A percentile compares a stretch with the other conserved stretches of the same genome.
Evolutionary conservation across 495 filamentous ascomycete genomes (phyloP).

Genomic region (Chaetomium tenue): DNA sequence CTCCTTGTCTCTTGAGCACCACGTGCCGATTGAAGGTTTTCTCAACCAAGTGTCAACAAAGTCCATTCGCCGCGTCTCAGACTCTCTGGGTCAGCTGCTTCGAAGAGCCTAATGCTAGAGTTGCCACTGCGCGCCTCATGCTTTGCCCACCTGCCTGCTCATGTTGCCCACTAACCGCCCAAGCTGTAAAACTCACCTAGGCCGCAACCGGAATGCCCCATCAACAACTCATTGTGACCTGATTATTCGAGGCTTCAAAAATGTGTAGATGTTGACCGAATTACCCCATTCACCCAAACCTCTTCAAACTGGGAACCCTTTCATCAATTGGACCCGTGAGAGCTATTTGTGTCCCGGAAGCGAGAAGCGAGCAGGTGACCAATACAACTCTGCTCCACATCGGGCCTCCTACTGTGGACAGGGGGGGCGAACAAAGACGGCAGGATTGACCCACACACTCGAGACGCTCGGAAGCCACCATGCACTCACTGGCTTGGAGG

Average conservation of each 20-base stretch:
- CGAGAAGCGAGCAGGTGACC: slow-evolving; percentile 21
- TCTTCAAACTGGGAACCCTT: not conserved
- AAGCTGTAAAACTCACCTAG: not conserved
- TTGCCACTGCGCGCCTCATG: not conserved
- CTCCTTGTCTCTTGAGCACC: not conserved
- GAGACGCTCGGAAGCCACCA: slow-evolving; percentile 13
- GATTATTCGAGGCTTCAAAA: not conserved
- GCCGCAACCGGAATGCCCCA: not conserved
- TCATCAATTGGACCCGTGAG: not conserved
- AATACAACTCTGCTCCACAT: slow-evolving; percentile 18
- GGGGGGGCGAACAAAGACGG: slow-evolving; percentile 12
- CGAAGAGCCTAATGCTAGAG: not conserved
- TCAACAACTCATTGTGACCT: not conserved
- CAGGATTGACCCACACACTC: slow-evolving; percentile 3
- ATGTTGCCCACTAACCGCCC: too few relatives aligned
- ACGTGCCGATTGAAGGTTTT: not conserved
- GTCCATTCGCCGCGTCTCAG: too few relatives aligned
- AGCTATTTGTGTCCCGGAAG: slow-evolving; percentile 16
- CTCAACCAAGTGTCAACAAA: too few relatives aligned
- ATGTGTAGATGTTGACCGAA: not conserved
- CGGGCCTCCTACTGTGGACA: slow-evolving; percentile 14
- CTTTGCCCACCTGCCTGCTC: not conserved
- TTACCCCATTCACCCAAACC: not conserved
- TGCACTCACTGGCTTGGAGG: not conserved
- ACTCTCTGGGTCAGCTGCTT: too few relatives aligned